These are phyloP conservation scores for Candida corydali DNA, from an alignment of 805 yeast species.

Conservation along the genomic window DNA sequence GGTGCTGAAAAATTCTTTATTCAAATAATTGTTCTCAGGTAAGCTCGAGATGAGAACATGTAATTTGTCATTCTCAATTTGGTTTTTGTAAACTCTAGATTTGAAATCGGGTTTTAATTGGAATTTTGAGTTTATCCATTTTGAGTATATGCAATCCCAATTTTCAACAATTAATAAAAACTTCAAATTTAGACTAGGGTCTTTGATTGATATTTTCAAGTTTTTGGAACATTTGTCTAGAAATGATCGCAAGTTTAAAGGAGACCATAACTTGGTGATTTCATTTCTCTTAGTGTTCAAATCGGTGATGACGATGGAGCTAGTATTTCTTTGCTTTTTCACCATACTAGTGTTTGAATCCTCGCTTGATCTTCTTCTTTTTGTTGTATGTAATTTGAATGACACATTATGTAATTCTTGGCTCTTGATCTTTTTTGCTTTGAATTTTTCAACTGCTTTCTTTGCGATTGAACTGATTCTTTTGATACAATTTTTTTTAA, in stretches of 20 bases:
- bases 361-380: conserved; percentile 15
- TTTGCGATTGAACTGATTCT: conserved; percentile 22
- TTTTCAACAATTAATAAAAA: conserved; percentile 44
- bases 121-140: conserved; percentile 48
- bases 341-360: conserved; percentile 8
- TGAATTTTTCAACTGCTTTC: conserved; percentile 18
- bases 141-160: conserved; percentile 44
- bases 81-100: conserved; percentile 21
- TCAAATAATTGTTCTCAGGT: conserved; percentile 33
- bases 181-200: conserved; percentile 21
- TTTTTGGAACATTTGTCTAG: conserved; percentile 24
- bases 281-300: conserved; percentile 16
- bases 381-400: conserved; percentile 16
- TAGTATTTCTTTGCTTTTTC: not conserved
- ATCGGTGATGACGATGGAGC: not conserved
- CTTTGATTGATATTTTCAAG: conserved; percentile 19
- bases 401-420: conserved; percentile 23
- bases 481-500: conserved; percentile 28
- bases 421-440: conserved; percentile 25
- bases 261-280: conserved; percentile 45
- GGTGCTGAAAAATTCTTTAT: conserved; percentile 33
- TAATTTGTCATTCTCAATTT: conserved; percentile 21
- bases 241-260: conserved; percentile 35
- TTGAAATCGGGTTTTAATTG: conserved; percentile 28
- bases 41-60: conserved; percentile 36